These are phyloP conservation scores for Prunus campanulata DNA, from an alignment of 306 rosid genomes.

Conservation along the genomic window DNA sequence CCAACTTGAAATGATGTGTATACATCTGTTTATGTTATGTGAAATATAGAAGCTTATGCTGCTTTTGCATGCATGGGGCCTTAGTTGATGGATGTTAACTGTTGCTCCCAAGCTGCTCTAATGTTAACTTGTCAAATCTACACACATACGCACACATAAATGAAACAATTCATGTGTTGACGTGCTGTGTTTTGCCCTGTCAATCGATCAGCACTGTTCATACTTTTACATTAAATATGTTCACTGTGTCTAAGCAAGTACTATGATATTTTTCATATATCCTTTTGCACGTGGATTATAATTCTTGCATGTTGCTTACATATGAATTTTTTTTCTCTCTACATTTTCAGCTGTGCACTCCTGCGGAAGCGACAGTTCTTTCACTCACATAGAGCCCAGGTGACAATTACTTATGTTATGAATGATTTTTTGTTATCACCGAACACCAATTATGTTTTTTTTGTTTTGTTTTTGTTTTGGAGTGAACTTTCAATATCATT, in stretches of 20 bases:
- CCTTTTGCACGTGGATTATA: conserved; percentile 15
- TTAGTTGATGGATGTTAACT: not conserved
- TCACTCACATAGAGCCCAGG: conserved; percentile 90
- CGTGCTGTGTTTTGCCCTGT: not conserved
- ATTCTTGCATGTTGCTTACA: conserved; percentile 8
- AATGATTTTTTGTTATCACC: not conserved
- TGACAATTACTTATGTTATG: conserved; percentile 26
- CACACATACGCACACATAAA: not conserved
- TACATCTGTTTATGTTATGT: not conserved
- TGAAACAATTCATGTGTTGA: not conserved
- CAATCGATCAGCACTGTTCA: not conserved
- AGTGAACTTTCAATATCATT: not conserved
- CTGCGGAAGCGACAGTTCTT: conserved; percentile 62
- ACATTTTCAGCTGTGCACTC: conserved; percentile 54
- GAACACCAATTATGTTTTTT: not conserved
- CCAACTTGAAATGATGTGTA: not conserved
- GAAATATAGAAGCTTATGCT: not conserved
- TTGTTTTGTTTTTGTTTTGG: not conserved
- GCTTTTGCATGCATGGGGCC: not conserved
- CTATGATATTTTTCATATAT: not conserved
- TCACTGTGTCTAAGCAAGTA: not conserved
- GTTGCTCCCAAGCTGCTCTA: not conserved
- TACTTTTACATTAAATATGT: not conserved
- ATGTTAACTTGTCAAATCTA: not conserved
- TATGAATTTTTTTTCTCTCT: conserved; percentile 21